Base-by-base conservation (phyloP, 2,329 filamentous ascomycete species). In the Venturiaceae sp. region DNA sequence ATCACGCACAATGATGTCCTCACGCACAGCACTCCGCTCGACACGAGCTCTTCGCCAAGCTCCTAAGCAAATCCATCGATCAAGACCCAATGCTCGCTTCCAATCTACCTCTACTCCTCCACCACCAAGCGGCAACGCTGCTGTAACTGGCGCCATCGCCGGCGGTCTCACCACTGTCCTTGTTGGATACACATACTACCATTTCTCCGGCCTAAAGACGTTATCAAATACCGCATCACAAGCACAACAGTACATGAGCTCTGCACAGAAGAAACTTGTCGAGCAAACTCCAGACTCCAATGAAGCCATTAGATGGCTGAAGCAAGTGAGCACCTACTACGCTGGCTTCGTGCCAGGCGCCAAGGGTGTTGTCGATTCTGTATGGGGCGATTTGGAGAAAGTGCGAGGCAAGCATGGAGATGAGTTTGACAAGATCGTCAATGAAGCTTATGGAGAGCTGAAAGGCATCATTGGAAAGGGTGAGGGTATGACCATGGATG, bases 341-440 rank as follows among this genome's bases (percentile, higher is more conserved):
- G 85, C 86, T 2, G 76, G 75, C 2, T 88, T 86, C 77, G 81
- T 92, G 32, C 88, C 88, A 0, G 88, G 88, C 13, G 87, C 84
- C 2, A 80, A 80, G 32, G 72, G 77, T 52, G 89, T 87, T 64
- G 81, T 91, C 53, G 85, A 91, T 66, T 72, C 77, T 1, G 82
- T 81, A 0, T 92, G 91, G 71, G 76, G 86, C 26, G 87, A 90
- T 64, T 75, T 88, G 46, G 87, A 90, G 53, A 81, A 79, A 33
- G 77, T 91, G 32, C 80, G 83, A 47, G 72, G 81, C 62, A 85
- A 86, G 66, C 86, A 90, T 69, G 77, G 80, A 50, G 78, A 86
- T 0, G 86, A 91, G 67, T 85, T 88, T 6, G 84, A 90, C 65
- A 71, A 83, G 65, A 83, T 90, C 47, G 75, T 90, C 58, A 77